phyloP scores from a whole-genome alignment of 2,329 filamentous ascomycete genomes.

The Corynespora cassiicola region DNA sequence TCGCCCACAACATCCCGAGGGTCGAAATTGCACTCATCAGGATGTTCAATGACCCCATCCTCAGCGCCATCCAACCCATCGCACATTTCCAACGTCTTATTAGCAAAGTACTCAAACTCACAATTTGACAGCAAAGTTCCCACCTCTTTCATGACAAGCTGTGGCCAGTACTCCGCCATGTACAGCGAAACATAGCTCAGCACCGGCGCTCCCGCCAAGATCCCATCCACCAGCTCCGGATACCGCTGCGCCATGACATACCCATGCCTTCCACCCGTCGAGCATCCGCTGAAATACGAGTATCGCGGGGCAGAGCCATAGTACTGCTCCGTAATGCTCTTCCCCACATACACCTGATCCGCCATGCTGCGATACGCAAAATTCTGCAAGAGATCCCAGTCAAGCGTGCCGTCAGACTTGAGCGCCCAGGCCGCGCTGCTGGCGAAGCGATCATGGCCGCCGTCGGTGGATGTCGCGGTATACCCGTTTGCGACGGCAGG shows the following conservation, averaged over 20 bases:
- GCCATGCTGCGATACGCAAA: constrained; percentile 46
- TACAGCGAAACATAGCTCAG: constrained; percentile 28
- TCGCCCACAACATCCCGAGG: constrained; percentile 13
- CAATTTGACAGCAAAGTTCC: constrained; percentile 18
- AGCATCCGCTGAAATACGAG: constrained; percentile 45
- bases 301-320: constrained; percentile 40
- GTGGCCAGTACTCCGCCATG: constrained; percentile 17
- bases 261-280: constrained; percentile 43
- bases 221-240: constrained; percentile 40
- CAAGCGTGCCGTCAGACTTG: constrained; percentile 26
- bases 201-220: constrained; percentile 41
- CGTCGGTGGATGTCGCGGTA: constrained; percentile 41
- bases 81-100: constrained; percentile 24
- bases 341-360: constrained; percentile 44
- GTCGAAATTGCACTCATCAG: constrained; percentile 29
- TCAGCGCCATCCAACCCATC: constrained; percentile 30
- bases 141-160: constrained; percentile 27
- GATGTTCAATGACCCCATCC: constrained; percentile 27
- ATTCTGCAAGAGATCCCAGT: constrained; percentile 43
- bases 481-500: constrained; percentile 35
- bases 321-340: constrained; percentile 38
- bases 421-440: constrained; percentile 24
- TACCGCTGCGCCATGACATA: constrained; percentile 41
- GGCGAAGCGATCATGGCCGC: constrained; percentile 31
- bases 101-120: constrained; percentile 29